Conservation (phyloP, 2,329 filamentous ascomycete genomes). For the Diatrype stigma region DNA sequence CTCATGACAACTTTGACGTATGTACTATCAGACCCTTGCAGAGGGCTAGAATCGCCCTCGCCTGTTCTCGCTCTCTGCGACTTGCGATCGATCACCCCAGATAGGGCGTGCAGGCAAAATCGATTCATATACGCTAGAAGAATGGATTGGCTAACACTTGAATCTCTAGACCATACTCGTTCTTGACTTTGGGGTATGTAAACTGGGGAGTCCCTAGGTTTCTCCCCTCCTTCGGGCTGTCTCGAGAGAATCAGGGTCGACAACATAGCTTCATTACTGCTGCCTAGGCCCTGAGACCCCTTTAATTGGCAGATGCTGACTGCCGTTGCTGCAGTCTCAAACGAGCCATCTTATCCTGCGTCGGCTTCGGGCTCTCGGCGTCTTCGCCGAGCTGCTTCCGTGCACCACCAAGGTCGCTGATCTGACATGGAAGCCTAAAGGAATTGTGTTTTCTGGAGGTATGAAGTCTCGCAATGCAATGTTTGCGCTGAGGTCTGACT, state of each 20-base stretch:
- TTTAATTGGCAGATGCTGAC: neutral
- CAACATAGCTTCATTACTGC: neutral
- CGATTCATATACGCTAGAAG: neutral
- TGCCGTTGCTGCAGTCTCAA: conserved; percentile 34
- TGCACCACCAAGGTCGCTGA: conserved; percentile 80
- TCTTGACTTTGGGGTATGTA: conserved; percentile 56
- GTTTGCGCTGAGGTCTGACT: neutral
- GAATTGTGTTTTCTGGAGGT: conserved; percentile 73
- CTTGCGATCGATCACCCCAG: neutral
- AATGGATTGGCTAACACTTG: conserved; percentile 1
- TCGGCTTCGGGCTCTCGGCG: conserved; percentile 70
- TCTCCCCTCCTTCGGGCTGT: neutral
- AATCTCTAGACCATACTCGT: conserved; percentile 64
- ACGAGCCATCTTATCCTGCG: conserved; percentile 70
- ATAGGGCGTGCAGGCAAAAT: neutral
- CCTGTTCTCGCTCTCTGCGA: neutral
- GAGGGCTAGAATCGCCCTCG: neutral
- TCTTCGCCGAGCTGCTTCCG: conserved; percentile 84
- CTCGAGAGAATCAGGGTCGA: neutral
- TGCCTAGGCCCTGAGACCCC: neutral
- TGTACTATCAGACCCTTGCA: conserved; percentile 10
- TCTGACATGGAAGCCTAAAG: conserved; percentile 74
- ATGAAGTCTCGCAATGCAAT: conserved; percentile 34
- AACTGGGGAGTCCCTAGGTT: neutral
- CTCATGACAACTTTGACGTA: conserved; percentile 35